A percentile compares a stretch with the other conserved stretches of the same genome.
Evolutionary conservation across 2,329 filamentous ascomycete genomes (phyloP).

Genomic region (Nothomitra cinnamomea): DNA sequence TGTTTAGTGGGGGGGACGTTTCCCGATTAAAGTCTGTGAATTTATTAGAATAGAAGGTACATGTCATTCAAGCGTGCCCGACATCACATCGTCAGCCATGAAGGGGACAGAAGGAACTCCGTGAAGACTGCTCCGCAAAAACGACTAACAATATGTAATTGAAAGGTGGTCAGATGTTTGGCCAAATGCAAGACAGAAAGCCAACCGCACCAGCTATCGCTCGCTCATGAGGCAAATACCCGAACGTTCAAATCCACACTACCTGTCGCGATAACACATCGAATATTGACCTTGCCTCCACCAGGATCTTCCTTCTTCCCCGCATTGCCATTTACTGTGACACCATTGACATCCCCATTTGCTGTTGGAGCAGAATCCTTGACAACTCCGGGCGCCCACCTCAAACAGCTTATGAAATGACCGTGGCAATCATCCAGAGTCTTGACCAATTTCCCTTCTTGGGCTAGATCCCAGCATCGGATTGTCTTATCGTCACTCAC

Average conservation of each 20-base stretch:
- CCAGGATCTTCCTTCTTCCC: conserved; percentile 33
- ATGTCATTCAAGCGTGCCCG: not conserved
- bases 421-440: conserved; percentile 59
- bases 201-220: not conserved
- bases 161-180: not conserved
- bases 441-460: conserved; percentile 83
- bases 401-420: conserved; percentile 71
- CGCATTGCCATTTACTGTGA: conserved; percentile 11
- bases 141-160: not conserved
- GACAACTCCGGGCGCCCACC: conserved; percentile 67
- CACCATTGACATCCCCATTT: conserved; percentile 18
- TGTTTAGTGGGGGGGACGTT: no score
- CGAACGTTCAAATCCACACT: conserved; percentile 68
- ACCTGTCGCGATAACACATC: conserved; percentile 74
- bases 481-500: conserved; percentile 83
- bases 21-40: not conserved
- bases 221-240: conserved; percentile 48
- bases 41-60: not conserved
- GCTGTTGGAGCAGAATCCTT: conserved; percentile 33
- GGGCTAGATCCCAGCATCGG: conserved; percentile 81
- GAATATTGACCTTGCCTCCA: conserved; percentile 38
- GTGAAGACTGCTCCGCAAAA: not conserved
- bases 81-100: not conserved
- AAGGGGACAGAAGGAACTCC: not conserved
- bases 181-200: not conserved